Base-by-base conservation (phyloP, 495 filamentous ascomycete species). In the Bacidia rubella region DNA sequence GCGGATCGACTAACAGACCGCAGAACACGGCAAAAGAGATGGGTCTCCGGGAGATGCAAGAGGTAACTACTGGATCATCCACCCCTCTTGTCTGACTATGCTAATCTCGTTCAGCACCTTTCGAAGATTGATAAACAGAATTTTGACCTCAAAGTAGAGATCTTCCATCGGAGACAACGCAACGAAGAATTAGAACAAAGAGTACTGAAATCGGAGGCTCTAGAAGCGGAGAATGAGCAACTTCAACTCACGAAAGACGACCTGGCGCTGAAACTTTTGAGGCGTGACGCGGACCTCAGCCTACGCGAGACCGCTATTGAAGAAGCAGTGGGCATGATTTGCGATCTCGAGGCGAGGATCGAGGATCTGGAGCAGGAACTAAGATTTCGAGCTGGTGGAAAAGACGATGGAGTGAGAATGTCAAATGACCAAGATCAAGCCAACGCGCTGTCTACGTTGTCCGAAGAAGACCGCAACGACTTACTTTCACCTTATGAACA, bases 111-210 rank as follows among this genome's bases (percentile, higher is more conserved):
- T 53, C 54, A 75, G 68, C 70, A 74, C 54, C 66, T 76, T 46
- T 78, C 74, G 1, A 85, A 77, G 45, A 68, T 94, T 43, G 81
- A 83, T 61, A 93, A 93, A 60, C 78, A 90, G 61, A 92, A 94
- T 59, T 96, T 94, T 61, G 85, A 90, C 61, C 71, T 96, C 52
- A 94, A 94, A 65, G 70, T 95, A 45, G 85, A 90, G 55, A 71
- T 95, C 1, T 85, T 78, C 59, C 85, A 95, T 57, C 74, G 82
- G 17, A 64, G 70, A 11, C 71, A 82, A 46, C 78, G 86, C 27
- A 72, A 86, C 55, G 66, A 73, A 15, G 68, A 71, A n/a, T 49
- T 89, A 50, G 83, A 88, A 63, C 75, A 81, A 47, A 87, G 82
- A 58, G 63, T 79, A 24, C 80, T 77, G 10, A 81, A 82, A 46